Conservation (phyloP, 345 rosid genomes). For the Jatropha curcas region DNA sequence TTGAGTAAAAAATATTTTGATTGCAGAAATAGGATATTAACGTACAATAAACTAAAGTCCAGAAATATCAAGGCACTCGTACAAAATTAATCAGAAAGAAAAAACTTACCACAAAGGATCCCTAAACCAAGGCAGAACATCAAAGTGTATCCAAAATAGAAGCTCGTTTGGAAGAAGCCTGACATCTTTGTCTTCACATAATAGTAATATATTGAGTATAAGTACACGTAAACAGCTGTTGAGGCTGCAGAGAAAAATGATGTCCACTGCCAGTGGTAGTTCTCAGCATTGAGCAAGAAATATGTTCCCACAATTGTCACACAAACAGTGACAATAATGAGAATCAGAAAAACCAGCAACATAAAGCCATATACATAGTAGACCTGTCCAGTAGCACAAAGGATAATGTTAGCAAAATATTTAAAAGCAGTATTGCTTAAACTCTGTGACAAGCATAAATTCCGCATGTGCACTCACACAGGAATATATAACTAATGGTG, state of each 20-base stretch:
- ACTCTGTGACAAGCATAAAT: neutral
- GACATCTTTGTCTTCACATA: slow-evolving; percentile 93
- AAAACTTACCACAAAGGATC: slow-evolving; percentile 81
- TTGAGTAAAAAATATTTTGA: neutral
- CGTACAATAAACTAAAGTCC: neutral
- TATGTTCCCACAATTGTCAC: slow-evolving; percentile 93
- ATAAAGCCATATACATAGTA: slow-evolving; percentile 94
- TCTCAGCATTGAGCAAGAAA: slow-evolving; percentile 91
- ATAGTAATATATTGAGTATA: slow-evolving; percentile 91
- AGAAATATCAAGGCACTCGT: neutral
- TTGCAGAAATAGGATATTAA: neutral
- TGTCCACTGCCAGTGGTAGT: slow-evolving; percentile 99
- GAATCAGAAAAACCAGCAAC: slow-evolving; percentile 87
- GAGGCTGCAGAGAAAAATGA: slow-evolving; percentile 95
- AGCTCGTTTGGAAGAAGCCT: slow-evolving; percentile 95
- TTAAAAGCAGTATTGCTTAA: neutral
- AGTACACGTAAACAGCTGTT: slow-evolving; percentile 84
- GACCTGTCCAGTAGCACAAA: slow-evolving; percentile 48
- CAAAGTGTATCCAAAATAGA: slow-evolving; percentile 94
- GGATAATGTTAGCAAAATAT: neutral
- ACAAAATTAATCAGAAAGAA: neutral
- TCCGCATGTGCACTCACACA: neutral
- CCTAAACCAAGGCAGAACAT: slow-evolving; percentile 96
- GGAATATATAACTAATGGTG: neutral
- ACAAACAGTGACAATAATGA: slow-evolving; percentile 80